Evolutionary conservation across 352 stramenopile genomes (phyloP).

Genomic region (Globisporangium sylvaticum): DNA sequence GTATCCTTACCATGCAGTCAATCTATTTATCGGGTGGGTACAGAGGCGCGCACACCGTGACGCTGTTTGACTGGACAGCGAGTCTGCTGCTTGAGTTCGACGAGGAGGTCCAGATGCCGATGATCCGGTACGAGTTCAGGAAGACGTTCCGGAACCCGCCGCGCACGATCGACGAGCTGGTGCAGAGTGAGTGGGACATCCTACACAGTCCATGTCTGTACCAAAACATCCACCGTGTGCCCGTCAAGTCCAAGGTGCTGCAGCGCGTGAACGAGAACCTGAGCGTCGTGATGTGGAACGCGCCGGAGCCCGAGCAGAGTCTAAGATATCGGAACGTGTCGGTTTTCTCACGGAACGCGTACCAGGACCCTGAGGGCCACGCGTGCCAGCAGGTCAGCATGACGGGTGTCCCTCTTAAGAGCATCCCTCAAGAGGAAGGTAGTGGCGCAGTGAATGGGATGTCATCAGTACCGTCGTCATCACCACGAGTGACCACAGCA

Average conservation of each 20-base stretch:
- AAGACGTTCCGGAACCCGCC: conserved; percentile 5
- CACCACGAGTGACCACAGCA: background rate
- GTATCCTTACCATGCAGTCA: background rate
- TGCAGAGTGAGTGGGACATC: conserved; percentile 2
- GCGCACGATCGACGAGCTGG: background rate
- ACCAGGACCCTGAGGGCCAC: background rate
- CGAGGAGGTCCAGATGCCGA: background rate
- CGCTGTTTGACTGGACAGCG: background rate
- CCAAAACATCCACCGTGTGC: conserved; percentile 4
- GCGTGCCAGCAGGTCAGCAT: conserved; percentile 4
- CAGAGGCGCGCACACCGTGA: background rate
- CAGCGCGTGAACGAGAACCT: conserved; percentile 5
- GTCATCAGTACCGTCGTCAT: background rate
- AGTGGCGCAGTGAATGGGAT: background rate
- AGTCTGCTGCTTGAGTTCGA: conserved; percentile 1
- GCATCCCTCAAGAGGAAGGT: background rate
- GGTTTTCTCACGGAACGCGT: background rate
- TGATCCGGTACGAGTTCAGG: conserved; percentile 11
- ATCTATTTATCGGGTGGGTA: background rate
- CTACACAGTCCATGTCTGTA: conserved; percentile 11
- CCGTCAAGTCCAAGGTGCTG: conserved; percentile 7
- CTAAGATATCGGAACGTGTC: background rate
- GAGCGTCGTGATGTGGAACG: conserved; percentile 13
- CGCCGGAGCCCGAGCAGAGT: background rate
- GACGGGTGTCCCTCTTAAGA: conserved; percentile 5